Evolutionary conservation across 2,329 filamentous ascomycete genomes (phyloP).

Genomic region (Calonectria pseudoreteaudii): DNA sequence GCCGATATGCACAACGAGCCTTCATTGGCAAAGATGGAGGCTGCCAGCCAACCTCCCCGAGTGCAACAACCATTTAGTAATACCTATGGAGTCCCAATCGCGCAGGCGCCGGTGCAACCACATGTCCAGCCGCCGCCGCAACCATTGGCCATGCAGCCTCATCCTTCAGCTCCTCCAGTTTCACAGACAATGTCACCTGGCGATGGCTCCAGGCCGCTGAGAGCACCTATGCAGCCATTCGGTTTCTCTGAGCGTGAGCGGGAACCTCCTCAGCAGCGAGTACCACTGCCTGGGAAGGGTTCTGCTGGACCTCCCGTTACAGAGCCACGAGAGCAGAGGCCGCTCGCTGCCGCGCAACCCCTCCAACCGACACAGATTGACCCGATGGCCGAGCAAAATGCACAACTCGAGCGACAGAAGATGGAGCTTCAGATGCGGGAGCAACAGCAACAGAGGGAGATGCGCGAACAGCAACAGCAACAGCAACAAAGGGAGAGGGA

Average conservation of each 20-base stretch:
- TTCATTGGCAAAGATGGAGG: conserved; percentile 59
- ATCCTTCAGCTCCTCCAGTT: conserved; percentile 51
- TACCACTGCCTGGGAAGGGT: conserved; percentile 56
- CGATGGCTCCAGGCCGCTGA: conserved; percentile 50
- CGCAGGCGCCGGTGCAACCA: conserved; percentile 54
- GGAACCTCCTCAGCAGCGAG: conserved; percentile 50
- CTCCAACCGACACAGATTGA: conserved; percentile 49
- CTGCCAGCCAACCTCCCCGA: conserved; percentile 46
- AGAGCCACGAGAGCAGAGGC: conserved; percentile 50
- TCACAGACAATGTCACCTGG: conserved; percentile 61
- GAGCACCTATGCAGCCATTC: conserved; percentile 57
- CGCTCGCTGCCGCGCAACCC: conserved; percentile 50
- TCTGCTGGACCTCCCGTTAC: conserved; percentile 44
- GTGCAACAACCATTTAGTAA: conserved; percentile 52
- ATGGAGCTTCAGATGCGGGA: conserved; percentile 47
- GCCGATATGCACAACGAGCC: conserved; percentile 59
- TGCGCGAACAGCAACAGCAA: conserved; percentile 40
- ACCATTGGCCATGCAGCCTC: conserved; percentile 48
- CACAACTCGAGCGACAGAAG: conserved; percentile 48
- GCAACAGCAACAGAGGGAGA: conserved; percentile 40
- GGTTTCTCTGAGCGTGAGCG: conserved; percentile 55
- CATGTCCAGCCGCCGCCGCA: conserved; percentile 44
- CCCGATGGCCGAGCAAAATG: conserved; percentile 47
- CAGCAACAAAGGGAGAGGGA: conserved; percentile 39
- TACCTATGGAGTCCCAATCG: conserved; percentile 61